A percentile compares a stretch with the other conserved stretches of the same genome.
phyloP scores from a whole-genome alignment of 192 early-diverging fungal genomes.

The Backusella morwellensis region DNA sequence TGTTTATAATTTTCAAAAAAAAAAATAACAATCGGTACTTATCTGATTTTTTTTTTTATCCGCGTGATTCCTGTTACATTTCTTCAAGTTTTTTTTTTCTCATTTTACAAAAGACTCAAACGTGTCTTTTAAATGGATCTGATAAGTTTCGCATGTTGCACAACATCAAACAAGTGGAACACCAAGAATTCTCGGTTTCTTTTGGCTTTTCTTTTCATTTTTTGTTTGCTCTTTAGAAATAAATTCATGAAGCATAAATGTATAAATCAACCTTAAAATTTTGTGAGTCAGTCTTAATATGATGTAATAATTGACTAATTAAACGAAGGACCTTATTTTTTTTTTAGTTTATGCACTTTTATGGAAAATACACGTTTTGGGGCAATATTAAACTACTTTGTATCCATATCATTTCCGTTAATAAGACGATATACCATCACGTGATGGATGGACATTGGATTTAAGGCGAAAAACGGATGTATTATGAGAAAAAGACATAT shows the following conservation, averaged over 20 bases:
- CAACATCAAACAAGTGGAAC: neutral
- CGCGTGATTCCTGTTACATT: neutral
- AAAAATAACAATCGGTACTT: neutral
- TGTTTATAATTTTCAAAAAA: neutral
- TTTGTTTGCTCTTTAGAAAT: neutral
- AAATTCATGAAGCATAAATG: neutral
- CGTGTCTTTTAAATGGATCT: neutral
- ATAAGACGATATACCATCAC: neutral
- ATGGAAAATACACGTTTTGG: neutral
- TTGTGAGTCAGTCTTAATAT: neutral
- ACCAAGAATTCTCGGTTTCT: neutral
- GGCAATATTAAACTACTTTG: neutral
- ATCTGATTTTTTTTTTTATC: constrained; percentile 1
- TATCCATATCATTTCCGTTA: neutral
- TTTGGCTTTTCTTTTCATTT: neutral
- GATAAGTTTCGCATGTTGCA: neutral
- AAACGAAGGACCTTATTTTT: neutral
- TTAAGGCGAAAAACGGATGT: neutral
- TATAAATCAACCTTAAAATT: neutral
- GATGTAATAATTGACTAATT: neutral
- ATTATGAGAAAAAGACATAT: neutral
- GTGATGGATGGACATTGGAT: neutral
- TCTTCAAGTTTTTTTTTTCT: neutral
- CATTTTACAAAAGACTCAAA: neutral
- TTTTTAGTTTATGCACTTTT: neutral